Evolutionary conservation across 2,329 filamentous ascomycete species (phyloP).

Genomic region (Pseudopithomyces maydicus): DNA sequence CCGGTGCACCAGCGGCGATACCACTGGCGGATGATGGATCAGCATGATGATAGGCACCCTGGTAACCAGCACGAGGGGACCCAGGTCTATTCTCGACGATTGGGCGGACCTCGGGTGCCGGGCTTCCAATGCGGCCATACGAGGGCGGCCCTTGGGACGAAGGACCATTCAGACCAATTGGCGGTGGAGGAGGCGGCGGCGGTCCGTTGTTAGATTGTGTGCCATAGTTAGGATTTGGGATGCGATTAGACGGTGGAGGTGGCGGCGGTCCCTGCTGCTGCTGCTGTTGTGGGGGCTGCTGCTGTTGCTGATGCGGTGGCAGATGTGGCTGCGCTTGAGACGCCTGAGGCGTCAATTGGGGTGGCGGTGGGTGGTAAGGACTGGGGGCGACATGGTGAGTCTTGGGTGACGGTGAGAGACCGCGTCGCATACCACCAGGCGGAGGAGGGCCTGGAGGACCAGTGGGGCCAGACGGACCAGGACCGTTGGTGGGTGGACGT

Average conservation of each 20-base stretch:
- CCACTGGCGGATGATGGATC: constrained; percentile 63
- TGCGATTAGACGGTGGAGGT: constrained; percentile 49
- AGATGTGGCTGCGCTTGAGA: constrained; percentile 52
- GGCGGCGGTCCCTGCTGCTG: constrained; percentile 43
- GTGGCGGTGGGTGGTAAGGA: constrained; percentile 53
- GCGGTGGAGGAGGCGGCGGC: constrained; percentile 66
- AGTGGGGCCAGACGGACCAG: constrained; percentile 48
- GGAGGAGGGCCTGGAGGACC: constrained; percentile 49
- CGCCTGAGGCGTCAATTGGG: constrained; percentile 58
- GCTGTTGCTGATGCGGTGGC: constrained; percentile 33
- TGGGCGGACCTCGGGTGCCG: constrained; percentile 81
- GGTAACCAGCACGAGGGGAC: constrained; percentile 89
- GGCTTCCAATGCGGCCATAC: constrained; percentile 74
- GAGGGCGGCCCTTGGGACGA: constrained; percentile 58
- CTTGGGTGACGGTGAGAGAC: constrained; percentile 65
- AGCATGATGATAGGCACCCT: constrained; percentile 79
- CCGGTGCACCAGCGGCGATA: constrained; percentile 71
- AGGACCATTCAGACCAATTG: constrained; percentile 54
- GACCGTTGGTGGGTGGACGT: constrained; percentile 54
- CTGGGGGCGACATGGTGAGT: constrained; percentile 58
- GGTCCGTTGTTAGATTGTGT: constrained; percentile 52
- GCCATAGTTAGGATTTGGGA: constrained; percentile 54
- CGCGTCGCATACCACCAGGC: constrained; percentile 52
- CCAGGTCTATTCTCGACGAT: constrained; percentile 83
- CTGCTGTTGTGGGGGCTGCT: constrained; percentile 6